Base-by-base conservation (phyloP, 2,329 filamentous ascomycete genomes). In the Cytospora piceicola region DNA sequence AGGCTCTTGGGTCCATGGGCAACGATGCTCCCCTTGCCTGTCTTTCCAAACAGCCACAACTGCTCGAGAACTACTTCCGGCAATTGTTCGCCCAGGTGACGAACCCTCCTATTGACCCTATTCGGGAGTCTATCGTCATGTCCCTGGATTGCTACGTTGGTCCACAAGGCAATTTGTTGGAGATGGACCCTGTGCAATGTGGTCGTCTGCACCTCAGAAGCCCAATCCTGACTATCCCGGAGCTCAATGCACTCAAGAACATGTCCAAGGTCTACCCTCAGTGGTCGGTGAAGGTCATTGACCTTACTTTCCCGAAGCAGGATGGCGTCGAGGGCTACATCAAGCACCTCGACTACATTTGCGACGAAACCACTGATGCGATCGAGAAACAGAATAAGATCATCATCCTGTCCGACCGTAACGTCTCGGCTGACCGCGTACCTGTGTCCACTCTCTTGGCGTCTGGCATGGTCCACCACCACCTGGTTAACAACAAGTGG, bases 41-140 rank as follows among this genome's bases (percentile, higher is more conserved):
- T 77, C 83, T 98, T 75, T 91, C 94, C n/a, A 87, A 91, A 70
- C 91, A 94, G 69, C 93, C 94, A 71, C 91, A 94, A 71, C 83
- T 97, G 62, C 86, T 97, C 24, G 96, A 92, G 77, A 94, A 97
- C 78, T 98, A 98, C 81, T 98, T 98, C 89, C 89, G 94, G 69
- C 92, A 98, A 82, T 89, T 98, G 53, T 98, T 98, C 77, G 94
- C 94, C 12, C 94, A 98, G 81, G 94, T 98, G 77, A 98, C 94
- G 68, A 98, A 98, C 79, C 94, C 94, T 71, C 94, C 94, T 17
- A 98, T 98, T 74, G 94, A 98, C 75, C 94, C 94, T 36, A 98
- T 98, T 72, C 87, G 94, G 78, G 94, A 98, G 83, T 94, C 94
- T 32, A 95, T 97, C 73, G 94, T 98, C 78, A 98, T 98, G 94